Evolutionary conservation across 148 eudicot genomes (phyloP).

Genomic region (Selenicereus undatus): DNA sequence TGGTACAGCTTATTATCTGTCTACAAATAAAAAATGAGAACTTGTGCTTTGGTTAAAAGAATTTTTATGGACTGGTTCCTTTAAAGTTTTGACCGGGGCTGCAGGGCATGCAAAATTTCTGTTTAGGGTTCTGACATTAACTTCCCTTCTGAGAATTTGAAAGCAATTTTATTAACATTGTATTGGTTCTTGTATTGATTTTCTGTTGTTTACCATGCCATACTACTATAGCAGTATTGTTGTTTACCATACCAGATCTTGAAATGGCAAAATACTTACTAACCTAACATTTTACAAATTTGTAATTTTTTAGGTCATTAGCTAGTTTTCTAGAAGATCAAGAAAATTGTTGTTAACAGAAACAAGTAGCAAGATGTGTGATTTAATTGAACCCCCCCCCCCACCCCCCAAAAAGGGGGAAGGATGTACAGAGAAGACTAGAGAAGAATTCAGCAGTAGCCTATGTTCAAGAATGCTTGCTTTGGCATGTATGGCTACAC

Average conservation of each 20-base stretch:
- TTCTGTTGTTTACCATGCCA: neutral
- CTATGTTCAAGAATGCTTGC: too few species aligned
- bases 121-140: neutral
- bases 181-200: neutral
- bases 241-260: neutral
- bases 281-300: neutral
- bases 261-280: neutral
- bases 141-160: neutral
- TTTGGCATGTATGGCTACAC: neutral
- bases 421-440: neutral
- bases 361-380: neutral
- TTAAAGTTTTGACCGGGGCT: too few species aligned
- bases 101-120: too few species aligned
- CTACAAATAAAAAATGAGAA: neutral
- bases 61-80: neutral
- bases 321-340: neutral
- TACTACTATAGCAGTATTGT: too few species aligned
- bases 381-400: neutral
- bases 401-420: neutral
- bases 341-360: neutral
- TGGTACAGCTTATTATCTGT: neutral
- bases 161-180: neutral
- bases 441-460: neutral
- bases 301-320: neutral
- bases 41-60: neutral